Evolutionary conservation across 352 stramenopile genomes (phyloP).

Genomic region (Phytophthora vignae): DNA sequence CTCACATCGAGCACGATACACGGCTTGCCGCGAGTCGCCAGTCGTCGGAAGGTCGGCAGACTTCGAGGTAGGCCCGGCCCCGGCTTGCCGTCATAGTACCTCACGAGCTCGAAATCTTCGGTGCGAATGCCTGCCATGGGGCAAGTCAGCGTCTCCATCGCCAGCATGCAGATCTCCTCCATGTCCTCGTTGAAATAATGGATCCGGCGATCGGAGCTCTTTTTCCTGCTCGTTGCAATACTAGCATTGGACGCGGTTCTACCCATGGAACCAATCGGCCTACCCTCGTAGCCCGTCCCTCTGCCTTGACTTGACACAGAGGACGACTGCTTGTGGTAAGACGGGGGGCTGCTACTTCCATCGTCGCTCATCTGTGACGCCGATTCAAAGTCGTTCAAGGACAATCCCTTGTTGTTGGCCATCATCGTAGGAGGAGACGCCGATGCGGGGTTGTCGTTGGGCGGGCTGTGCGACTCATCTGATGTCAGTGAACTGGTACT

Average conservation of each 20-base stretch:
- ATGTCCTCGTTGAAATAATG: conserved; percentile 92
- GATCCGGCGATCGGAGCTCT: conserved; percentile 62
- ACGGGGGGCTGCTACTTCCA: conserved; percentile 35
- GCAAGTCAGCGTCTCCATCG: conserved; percentile 88
- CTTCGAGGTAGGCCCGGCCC: conserved; percentile 69
- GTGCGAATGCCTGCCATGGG: conserved; percentile 90
- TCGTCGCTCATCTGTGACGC: conserved; percentile 45
- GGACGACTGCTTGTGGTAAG: conserved; percentile 30
- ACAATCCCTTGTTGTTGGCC: conserved; percentile 47
- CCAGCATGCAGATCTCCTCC: conserved; percentile 88
- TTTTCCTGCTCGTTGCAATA: conserved; percentile 45
- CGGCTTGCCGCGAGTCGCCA: conserved; percentile 86
- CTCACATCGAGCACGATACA: conserved; percentile 90
- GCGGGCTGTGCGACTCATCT: conserved; percentile 53
- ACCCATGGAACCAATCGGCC: conserved; percentile 39
- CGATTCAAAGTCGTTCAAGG: conserved; percentile 57
- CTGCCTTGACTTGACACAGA: conserved; percentile 38
- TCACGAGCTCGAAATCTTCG: conserved; percentile 88
- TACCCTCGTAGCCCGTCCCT: conserved; percentile 38
- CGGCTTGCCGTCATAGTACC: conserved; percentile 74
- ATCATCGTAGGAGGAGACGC: conserved; percentile 29
- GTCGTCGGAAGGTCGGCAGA: conserved; percentile 86
- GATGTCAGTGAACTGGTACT: conserved; percentile 65
- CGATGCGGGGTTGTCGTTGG: conserved; percentile 41
- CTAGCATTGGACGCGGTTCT: conserved; percentile 46